A percentile compares a stretch with the other conserved stretches of the same genome.
Evolutionary conservation across 1,139 yeast species (phyloP).

Genomic region (Debaryomyces subglobosus): DNA sequence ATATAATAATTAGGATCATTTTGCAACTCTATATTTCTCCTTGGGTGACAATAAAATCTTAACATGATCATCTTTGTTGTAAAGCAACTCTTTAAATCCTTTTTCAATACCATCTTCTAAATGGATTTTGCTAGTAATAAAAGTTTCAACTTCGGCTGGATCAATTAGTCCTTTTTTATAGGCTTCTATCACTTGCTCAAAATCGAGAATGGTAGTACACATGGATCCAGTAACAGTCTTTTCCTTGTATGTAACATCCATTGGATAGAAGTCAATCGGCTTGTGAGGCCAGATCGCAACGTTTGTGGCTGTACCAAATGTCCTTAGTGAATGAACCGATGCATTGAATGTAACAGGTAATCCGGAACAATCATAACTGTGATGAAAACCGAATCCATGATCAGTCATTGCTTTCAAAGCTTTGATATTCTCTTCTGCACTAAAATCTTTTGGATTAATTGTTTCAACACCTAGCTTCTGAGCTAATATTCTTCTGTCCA

Average conservation of each 20-base stretch:
- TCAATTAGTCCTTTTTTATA: slow-evolving; percentile 43
- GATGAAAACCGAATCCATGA: slow-evolving; percentile 57
- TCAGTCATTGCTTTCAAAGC: slow-evolving; percentile 42
- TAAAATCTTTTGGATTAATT: slow-evolving; percentile 46
- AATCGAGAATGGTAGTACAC: slow-evolving; percentile 50
- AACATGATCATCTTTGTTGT: slow-evolving; percentile 48
- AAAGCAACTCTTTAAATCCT: slow-evolving; percentile 45
- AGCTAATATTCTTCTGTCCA: slow-evolving; percentile 56
- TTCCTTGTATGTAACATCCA: slow-evolving; percentile 48
- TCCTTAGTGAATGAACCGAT: slow-evolving; percentile 52
- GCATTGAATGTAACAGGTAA: slow-evolving; percentile 55
- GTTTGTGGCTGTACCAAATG: slow-evolving; percentile 68
- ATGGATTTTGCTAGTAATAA: slow-evolving; percentile 47
- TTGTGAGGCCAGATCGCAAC: slow-evolving; percentile 56
- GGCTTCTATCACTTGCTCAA: slow-evolving; percentile 50
- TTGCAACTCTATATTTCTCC: not conserved
- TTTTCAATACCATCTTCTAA: slow-evolving; percentile 46
- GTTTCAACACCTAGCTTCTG: slow-evolving; percentile 50
- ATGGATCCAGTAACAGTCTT: slow-evolving; percentile 50
- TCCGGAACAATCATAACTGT: slow-evolving; percentile 66
- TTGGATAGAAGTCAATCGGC: slow-evolving; percentile 44
- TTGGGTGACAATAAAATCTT: slow-evolving; percentile 32
- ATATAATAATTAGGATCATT: not conserved
- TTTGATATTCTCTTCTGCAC: slow-evolving; percentile 32
- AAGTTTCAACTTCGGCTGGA: slow-evolving; percentile 34